A percentile compares a stretch with the other conserved stretches of the same genome.
Evolutionary conservation across 2,329 filamentous ascomycete species (phyloP).

Genomic region (Chaetomium globosum): DNA sequence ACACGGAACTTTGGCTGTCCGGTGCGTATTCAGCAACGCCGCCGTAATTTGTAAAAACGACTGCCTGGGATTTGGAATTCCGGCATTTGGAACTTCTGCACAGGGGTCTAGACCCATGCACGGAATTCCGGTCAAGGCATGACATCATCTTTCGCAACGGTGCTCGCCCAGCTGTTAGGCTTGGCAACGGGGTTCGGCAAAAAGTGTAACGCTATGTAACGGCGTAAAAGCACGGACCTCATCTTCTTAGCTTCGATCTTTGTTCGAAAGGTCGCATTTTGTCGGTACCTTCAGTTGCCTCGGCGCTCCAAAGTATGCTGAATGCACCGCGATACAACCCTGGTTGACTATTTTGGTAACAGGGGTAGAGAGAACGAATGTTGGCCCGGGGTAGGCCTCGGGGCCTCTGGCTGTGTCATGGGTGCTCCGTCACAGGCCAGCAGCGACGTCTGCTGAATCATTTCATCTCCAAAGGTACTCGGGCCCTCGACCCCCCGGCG

Average conservation of each 20-base stretch:
- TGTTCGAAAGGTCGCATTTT: not conserved
- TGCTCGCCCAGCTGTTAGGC: not conserved
- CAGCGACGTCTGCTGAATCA: conserved; percentile 37
- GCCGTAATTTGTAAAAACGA: not conserved
- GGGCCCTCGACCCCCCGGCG: not conserved
- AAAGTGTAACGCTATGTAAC: too few species aligned
- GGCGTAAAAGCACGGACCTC: not conserved
- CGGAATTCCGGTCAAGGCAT: not conserved
- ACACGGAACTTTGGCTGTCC: not conserved
- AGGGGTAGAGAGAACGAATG: conserved; percentile 21
- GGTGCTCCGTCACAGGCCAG: conserved; percentile 14
- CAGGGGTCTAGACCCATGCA: conserved; percentile 1
- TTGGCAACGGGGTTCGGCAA: conserved; percentile 10
- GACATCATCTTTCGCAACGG: conserved; percentile 2
- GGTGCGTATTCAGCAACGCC: conserved; percentile 1
- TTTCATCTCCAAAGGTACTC: conserved; percentile 35
- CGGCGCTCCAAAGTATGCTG: not conserved
- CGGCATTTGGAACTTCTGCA: conserved; percentile 4
- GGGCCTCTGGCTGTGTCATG: conserved; percentile 32
- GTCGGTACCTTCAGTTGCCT: not conserved
- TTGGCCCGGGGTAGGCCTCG: conserved; percentile 29
- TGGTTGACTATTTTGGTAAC: not conserved
- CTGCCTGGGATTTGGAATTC: not conserved
- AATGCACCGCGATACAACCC: not conserved
- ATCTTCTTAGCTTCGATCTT: not conserved